These are phyloP conservation scores for Oenanthe sinensis DNA, from an alignment of 129 eudicot genomes.

Conservation along the genomic window DNA sequence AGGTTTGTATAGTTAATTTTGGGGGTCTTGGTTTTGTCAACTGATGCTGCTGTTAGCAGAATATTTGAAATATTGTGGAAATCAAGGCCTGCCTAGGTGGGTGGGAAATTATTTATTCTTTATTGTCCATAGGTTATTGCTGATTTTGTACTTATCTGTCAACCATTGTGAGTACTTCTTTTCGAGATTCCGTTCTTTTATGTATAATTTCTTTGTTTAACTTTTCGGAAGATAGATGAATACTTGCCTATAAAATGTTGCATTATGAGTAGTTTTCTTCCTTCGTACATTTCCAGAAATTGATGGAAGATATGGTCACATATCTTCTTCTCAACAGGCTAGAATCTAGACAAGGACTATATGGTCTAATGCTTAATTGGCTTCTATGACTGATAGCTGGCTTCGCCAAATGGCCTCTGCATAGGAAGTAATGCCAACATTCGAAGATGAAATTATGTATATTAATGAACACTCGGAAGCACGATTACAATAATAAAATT, in stretches of 20 bases:
- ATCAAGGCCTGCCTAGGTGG: conserved; percentile 16
- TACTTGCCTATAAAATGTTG: not conserved
- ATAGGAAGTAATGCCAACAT: too few species aligned
- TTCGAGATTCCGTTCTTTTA: not conserved
- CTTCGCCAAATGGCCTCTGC: too few species aligned
- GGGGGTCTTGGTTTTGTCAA: conserved; percentile 19
- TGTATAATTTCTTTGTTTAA: not conserved
- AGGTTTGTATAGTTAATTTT: conserved; percentile 27
- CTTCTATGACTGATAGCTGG: too few species aligned
- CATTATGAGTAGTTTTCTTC: too few species aligned
- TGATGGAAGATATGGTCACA: not conserved
- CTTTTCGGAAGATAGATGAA: not conserved
- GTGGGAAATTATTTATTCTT: conserved; percentile 20
- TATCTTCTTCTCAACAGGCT: not conserved
- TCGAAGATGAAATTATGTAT: too few species aligned
- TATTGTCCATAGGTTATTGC: conserved; percentile 25
- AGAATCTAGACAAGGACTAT: too few species aligned
- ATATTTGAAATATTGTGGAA: not conserved
- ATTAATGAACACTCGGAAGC: too few species aligned
- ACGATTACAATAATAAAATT: too few species aligned
- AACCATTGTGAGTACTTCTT: not conserved
- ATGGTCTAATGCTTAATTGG: too few species aligned
- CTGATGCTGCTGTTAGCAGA: conserved; percentile 7
- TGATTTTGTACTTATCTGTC: conserved; percentile 14
- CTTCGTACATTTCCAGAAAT: not conserved